A percentile compares a stretch with the other conserved stretches of the same genome.
These are phyloP conservation scores for Backusella liffmaniae DNA, from an alignment of 192 early-diverging fungal genomes.

Conservation along the genomic window DNA sequence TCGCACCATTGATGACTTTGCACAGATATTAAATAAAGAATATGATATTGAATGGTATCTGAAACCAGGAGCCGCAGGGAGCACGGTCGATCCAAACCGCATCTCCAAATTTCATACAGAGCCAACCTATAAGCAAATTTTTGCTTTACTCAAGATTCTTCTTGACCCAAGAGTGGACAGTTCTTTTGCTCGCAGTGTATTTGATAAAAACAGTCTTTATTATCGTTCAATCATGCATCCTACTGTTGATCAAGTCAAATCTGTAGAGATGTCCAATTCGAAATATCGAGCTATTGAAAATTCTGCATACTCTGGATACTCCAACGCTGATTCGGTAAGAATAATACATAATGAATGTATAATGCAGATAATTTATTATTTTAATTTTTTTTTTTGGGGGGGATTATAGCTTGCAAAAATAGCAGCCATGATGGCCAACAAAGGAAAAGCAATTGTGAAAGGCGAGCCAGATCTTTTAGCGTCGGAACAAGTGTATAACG, in stretches of 20 bases:
- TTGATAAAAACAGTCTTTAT: neutral
- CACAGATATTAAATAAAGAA: conserved; percentile 56
- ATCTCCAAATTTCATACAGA: conserved; percentile 8
- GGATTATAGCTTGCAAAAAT: conserved; percentile 51
- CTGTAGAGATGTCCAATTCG: neutral
- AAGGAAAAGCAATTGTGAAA: conserved; percentile 38
- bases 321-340: conserved; percentile 52
- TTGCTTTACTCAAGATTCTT: neutral
- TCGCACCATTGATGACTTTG: conserved; percentile 59
- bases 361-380: neutral
- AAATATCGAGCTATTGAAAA: conserved; percentile 30
- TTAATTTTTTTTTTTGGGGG: too few species aligned
- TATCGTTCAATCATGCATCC: neutral
- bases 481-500: conserved; percentile 24
- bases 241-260: neutral
- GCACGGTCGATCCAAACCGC: conserved; percentile 9
- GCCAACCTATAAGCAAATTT: neutral
- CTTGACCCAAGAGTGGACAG: neutral
- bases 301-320: conserved; percentile 52
- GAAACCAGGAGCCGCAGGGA: conserved; percentile 7
- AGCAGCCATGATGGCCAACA: conserved; percentile 61
- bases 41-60: conserved; percentile 60
- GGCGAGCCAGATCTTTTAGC: conserved; percentile 30
- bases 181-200: neutral
- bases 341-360: neutral